Conservation (phyloP, 2,329 filamentous ascomycete species). For the Trichoderma koningiopsis region DNA sequence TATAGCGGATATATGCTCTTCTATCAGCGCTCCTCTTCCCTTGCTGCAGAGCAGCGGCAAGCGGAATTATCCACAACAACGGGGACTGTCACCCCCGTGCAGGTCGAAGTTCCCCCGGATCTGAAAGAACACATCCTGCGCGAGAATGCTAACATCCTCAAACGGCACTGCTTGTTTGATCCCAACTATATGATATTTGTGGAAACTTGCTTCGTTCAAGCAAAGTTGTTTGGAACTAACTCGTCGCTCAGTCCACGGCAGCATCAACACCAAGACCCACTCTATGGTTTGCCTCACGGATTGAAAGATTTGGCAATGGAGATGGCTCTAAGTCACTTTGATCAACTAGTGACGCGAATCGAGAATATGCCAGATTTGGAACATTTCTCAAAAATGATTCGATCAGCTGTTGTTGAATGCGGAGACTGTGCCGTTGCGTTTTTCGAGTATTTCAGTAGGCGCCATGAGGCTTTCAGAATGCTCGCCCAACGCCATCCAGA, state of each 20-base stretch:
- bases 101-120: slow-evolving; percentile 47
- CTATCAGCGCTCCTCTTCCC: slow-evolving; percentile 77
- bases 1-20: slow-evolving; percentile 98
- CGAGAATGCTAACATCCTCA: slow-evolving; percentile 74
- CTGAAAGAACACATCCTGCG: slow-evolving; percentile 63
- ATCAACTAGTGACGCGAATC: slow-evolving; percentile 72
- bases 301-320: slow-evolving; percentile 55
- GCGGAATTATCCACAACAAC: slow-evolving; percentile 39
- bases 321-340: slow-evolving; percentile 65
- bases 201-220: slow-evolving; percentile 59
- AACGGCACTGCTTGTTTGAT: slow-evolving; percentile 79
- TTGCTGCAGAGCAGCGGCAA: slow-evolving; percentile 57
- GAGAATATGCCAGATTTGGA: slow-evolving; percentile 69
- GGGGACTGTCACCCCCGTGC: slow-evolving; percentile 40
- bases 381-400: slow-evolving; percentile 52
- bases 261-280: not conserved
- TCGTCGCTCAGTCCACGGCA: not conserved
- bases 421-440: slow-evolving; percentile 58
- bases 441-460: slow-evolving; percentile 61
- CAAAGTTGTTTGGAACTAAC: slow-evolving; percentile 50
- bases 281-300: slow-evolving; percentile 27
- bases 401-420: slow-evolving; percentile 52
- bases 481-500: slow-evolving; percentile 66
- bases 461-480: slow-evolving; percentile 62
- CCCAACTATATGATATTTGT: slow-evolving; percentile 70